Evolutionary conservation across 148 eudicot genomes (phyloP).

Genomic region (Suaeda aralocaspica): DNA sequence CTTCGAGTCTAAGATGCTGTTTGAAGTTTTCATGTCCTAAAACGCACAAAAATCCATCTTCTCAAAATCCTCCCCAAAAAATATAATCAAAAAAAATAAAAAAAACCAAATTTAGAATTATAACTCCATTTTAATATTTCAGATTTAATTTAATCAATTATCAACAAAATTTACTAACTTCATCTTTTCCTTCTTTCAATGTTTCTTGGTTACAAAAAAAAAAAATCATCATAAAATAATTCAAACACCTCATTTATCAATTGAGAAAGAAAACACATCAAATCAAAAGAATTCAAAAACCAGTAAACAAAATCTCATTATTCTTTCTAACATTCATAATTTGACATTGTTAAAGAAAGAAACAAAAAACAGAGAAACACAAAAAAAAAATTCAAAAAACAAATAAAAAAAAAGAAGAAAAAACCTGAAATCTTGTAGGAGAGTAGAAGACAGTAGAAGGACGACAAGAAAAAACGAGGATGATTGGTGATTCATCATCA

Average conservation of each 20-base stretch:
- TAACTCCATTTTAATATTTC: too few species aligned
- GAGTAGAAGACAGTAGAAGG: conserved; percentile 28
- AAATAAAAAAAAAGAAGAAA: not conserved
- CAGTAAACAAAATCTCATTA: not conserved
- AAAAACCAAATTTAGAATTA: not conserved
- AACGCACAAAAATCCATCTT: not conserved
- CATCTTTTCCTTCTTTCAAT: too few species aligned
- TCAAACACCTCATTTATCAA: not conserved
- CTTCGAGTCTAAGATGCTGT: conserved; percentile 11
- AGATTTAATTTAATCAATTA: not conserved
- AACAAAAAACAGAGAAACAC: too few species aligned
- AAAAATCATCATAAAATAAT: not conserved
- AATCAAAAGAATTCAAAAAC: not conserved
- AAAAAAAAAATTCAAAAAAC: not conserved
- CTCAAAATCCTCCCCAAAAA: not conserved
- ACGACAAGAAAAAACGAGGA: conserved; percentile 16
- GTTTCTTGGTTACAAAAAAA: too few species aligned
- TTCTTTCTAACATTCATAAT: not conserved
- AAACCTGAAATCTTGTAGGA: conserved; percentile 30
- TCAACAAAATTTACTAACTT: not conserved
- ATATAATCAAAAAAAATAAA: not conserved
- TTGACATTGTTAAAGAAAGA: not conserved
- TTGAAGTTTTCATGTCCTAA: conserved; percentile 17
- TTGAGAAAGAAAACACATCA: not conserved
- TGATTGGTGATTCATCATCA: not conserved